Evolutionary conservation across 345 rosid species (phyloP), one percentile per base, ranked within the genome.

Genomic region (Ceriops decandra): DNA sequence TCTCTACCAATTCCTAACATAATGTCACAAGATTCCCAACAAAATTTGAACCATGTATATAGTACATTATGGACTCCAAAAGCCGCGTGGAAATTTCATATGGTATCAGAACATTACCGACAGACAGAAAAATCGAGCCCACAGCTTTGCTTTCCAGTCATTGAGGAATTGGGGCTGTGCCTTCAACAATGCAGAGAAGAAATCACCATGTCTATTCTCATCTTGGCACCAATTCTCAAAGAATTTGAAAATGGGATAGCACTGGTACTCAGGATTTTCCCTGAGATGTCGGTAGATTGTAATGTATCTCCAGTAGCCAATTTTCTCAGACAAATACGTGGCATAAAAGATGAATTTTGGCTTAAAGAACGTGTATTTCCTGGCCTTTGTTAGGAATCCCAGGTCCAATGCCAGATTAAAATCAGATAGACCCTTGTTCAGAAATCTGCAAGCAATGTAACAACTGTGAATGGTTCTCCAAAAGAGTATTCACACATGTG

Each of bases 141-240:
- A 95, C 69, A 95, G 79, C 82, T 95, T 95, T 0, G 99, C 98
- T 83, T 91, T 90, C 99, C 98, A 95, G 75, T 95, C 99, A 76
- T 91, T 95, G 64, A 95, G 96, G 81, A 95, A 95, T 70, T 95
- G 99, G 54, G 99, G 99, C 78, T 91, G 99, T 38, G 99, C 98
- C 88, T 91, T 91, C 69, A 95, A 35, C 72, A 95, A 81, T 7
- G 99, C 99, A 32, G 99, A 95, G 88, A 95, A 95, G 92, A 95
- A 95, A 75, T 95, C 99, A 9, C 98, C 98, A 17, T 91, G 99
- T 17, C 99, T 86, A 85, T 95, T 95, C 82, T 95, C 99, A 30
- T 95, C 98, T 84, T 95, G 98, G 83, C 99, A 95, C 98, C 99
- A 95, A 76, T 95, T 95, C 91, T 91, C 98, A 38, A 95, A 95